phyloP scores from a whole-genome alignment of 148 eudicot species.

The Heliamphora exappendiculata region DNA sequence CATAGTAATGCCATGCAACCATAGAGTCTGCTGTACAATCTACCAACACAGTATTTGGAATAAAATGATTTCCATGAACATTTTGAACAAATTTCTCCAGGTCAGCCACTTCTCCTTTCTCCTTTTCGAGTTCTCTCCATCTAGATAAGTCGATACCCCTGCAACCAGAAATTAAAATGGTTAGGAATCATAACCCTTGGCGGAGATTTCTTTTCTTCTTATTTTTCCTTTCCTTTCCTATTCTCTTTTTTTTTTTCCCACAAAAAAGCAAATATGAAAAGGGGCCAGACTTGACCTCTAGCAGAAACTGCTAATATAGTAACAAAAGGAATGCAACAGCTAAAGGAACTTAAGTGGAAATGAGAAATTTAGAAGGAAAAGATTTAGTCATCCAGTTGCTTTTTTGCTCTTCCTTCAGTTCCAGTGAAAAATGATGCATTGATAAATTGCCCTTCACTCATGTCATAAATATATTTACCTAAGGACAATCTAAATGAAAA shows the following conservation, averaged over 20 bases:
- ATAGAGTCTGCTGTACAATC: slow-evolving; percentile 84
- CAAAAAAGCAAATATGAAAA: neutral
- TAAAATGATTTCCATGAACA: slow-evolving; percentile 81
- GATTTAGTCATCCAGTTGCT: neutral
- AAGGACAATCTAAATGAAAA: no score
- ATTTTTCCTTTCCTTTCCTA: neutral
- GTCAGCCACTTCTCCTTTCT: slow-evolving; percentile 72
- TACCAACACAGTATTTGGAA: slow-evolving; percentile 86
- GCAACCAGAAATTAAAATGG: neutral
- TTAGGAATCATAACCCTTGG: neutral
- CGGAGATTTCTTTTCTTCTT: neutral
- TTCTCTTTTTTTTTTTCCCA: neutral
- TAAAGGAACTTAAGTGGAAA: neutral
- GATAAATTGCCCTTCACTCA: neutral
- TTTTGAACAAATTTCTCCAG: slow-evolving; percentile 71
- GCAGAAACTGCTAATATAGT: no score
- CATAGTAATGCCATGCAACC: slow-evolving; percentile 74
- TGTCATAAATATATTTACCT: neutral
- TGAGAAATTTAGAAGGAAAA: neutral
- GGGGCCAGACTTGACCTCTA: neutral
- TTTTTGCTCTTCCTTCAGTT: neutral
- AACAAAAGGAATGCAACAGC: neutral
- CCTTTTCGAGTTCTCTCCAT: slow-evolving; percentile 71
- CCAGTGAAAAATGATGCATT: neutral
- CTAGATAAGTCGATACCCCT: slow-evolving; percentile 49